These are phyloP conservation scores for Kalanchoe fedtschenkoi DNA, from an alignment of 164 flowering plant genomes.

Conservation along the genomic window DNA sequence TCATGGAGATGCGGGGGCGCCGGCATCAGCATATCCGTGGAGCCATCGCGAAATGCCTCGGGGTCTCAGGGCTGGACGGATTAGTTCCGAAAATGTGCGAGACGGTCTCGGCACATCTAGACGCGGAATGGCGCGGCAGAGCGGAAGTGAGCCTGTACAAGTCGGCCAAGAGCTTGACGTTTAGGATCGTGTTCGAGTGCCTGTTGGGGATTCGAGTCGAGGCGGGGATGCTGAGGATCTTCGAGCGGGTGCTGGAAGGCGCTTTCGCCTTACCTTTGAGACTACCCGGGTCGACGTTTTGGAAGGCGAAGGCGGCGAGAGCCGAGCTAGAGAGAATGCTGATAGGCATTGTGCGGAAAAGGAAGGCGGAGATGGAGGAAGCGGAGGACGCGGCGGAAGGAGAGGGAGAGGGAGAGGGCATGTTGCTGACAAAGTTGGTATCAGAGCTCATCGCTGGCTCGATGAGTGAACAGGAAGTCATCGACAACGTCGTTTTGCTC, in stretches of 20 bases:
- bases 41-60: constrained; percentile 11
- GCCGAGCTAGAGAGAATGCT: constrained; percentile 33
- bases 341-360: constrained; percentile 26
- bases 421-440: neutral
- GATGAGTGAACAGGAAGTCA: constrained; percentile 50
- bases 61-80: neutral
- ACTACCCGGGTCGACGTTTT: constrained; percentile 48
- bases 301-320: constrained; percentile 59
- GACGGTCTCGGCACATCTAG: neutral
- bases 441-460: constrained; percentile 36
- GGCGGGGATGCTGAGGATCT: neutral
- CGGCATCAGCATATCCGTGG: constrained; percentile 46
- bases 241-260: neutral
- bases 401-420: no score
- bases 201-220: neutral
- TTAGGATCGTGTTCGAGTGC: neutral
- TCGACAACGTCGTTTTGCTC: constrained; percentile 52
- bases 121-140: neutral
- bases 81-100: neutral
- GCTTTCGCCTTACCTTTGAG: constrained; percentile 15
- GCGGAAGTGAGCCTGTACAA: neutral
- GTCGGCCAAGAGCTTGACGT: neutral
- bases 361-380: constrained; percentile 13
- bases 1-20: constrained; percentile 60
- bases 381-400: neutral